These are phyloP conservation scores for Halophytophthora polymorphica DNA, from an alignment of 352 stramenopile genomes.

Conservation along the genomic window DNA sequence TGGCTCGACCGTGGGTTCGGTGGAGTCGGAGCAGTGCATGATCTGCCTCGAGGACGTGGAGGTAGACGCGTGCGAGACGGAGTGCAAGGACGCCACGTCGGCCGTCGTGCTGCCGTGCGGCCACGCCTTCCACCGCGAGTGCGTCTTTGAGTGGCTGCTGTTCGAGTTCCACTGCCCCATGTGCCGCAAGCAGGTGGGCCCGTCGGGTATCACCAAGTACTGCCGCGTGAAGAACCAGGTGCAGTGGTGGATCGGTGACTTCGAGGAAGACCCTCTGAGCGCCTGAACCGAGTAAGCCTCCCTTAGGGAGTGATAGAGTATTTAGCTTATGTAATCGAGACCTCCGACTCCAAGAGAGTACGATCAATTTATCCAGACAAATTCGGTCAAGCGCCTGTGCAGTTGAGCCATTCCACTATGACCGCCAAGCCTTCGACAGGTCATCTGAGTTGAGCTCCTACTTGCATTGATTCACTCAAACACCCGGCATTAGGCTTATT, in stretches of 20 bases:
- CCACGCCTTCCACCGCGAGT: slow-evolving; percentile 54
- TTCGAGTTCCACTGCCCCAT: slow-evolving; percentile 55
- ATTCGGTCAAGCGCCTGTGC: no score
- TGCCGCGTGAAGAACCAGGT: slow-evolving; percentile 36
- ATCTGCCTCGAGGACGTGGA: slow-evolving; percentile 39
- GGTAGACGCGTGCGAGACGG: slow-evolving; percentile 9
- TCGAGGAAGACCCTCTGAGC: slow-evolving; percentile 35
- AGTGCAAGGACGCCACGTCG: slow-evolving; percentile 8
- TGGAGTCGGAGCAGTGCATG: slow-evolving; percentile 20
- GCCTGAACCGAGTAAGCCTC: background rate
- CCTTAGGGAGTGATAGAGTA: no score
- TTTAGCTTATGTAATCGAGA: no score
- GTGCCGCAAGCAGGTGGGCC: slow-evolving; percentile 40
- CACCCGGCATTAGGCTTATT: no score
- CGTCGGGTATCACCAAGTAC: slow-evolving; percentile 37
- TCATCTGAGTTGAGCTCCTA: no score
- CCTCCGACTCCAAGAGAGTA: no score
- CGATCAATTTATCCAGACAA: no score
- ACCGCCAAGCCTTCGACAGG: no score
- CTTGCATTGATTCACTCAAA: no score
- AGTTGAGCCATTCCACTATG: no score
- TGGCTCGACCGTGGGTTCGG: slow-evolving; percentile 15
- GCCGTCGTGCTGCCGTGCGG: slow-evolving; percentile 38
- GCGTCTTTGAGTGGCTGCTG: slow-evolving; percentile 60
- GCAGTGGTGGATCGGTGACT: slow-evolving; percentile 48